phyloP scores from a whole-genome alignment of 2,329 filamentous ascomycete species.

The Aulographum hederae region DNA sequence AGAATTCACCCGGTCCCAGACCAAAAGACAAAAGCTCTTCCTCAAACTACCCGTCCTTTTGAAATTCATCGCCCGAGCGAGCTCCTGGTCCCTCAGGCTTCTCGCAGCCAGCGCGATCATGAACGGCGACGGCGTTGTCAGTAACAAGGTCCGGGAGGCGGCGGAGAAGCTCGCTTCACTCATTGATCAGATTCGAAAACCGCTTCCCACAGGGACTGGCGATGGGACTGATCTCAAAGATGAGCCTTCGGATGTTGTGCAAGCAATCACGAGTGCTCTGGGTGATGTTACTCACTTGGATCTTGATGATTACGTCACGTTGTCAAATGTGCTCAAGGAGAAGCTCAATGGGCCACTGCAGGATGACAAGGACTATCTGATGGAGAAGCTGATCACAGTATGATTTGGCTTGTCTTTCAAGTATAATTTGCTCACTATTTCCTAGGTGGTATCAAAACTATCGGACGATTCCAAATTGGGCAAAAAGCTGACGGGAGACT shows the following conservation, averaged over 20 bases:
- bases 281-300: slow-evolving; percentile 15
- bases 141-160: slow-evolving; percentile 13
- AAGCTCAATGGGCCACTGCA: slow-evolving; percentile 31
- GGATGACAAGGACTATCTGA: slow-evolving; percentile 43
- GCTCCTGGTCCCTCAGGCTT: too few species aligned
- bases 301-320: slow-evolving; percentile 16
- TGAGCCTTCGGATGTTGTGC: not conserved
- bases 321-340: slow-evolving; percentile 17
- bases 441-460: slow-evolving; percentile 9
- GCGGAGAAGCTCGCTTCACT: slow-evolving; percentile 27
- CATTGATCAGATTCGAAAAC: slow-evolving; percentile 37
- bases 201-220: slow-evolving; percentile 43
- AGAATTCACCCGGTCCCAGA: too few species aligned
- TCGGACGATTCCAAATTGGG: slow-evolving; percentile 2
- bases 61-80: too few species aligned
- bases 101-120: too few species aligned
- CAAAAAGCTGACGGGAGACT: not conserved
- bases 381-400: slow-evolving; percentile 37
- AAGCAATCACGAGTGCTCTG: slow-evolving; percentile 5
- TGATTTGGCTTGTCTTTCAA: slow-evolving; percentile 1
- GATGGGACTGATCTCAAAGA: slow-evolving; percentile 39
- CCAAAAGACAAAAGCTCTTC: too few species aligned
- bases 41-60: too few species aligned
- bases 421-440: slow-evolving; percentile 2
- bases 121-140: not conserved